Evolutionary conservation across 2,329 filamentous ascomycete genomes (phyloP), one percentile per base, ranked within the genome.

Genomic region (Metarhizium robertsii): DNA sequence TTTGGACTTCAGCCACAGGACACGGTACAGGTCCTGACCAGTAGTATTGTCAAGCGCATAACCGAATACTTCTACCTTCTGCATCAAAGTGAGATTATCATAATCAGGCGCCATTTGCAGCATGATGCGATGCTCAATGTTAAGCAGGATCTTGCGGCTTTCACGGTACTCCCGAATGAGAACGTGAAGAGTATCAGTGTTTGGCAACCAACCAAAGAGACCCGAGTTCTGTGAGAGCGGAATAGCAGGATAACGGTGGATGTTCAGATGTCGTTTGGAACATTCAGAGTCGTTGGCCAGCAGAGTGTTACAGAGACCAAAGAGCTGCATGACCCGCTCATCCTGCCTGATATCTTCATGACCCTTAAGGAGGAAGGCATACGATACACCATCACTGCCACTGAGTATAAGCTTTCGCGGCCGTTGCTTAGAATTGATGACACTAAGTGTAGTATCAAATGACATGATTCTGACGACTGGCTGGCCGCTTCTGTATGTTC

Each of bases 81-180:
- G 95, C 94, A 99, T 97, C 40, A 99, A 81, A 1, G 95, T 97
- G 50, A 99, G 84, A 65, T 96, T 96, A 68, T 99, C 94, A 66
- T 97, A 99, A 69, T 99, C 94, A 0, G 94, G 95, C 29, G 94
- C 94, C 94, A 99, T 99, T 71, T 99, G 95, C 55, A 99, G 78
- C 94, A 99, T 99, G 69, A 99, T 99, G 47, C 95, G 88, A 69
- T 99, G 94, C 74, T 99, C 94, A 61, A 99, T 99, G 67, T 99
- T 99, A 62, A 99, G 86, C 43, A 99, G 76, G 61, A 99, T 99
- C 75, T 96, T 96, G 54, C 94, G 85, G 62, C 88, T 95, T 71
- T 99, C 95, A 59, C 94, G 88, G 68, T 99, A 99, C 69, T 99
- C 94, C 60, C 94, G 85, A 66, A 99, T 99, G 50, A 99, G 81